phyloP scores from a whole-genome alignment of 768 basidiomycete species.

The Lentinula boryana region DNA sequence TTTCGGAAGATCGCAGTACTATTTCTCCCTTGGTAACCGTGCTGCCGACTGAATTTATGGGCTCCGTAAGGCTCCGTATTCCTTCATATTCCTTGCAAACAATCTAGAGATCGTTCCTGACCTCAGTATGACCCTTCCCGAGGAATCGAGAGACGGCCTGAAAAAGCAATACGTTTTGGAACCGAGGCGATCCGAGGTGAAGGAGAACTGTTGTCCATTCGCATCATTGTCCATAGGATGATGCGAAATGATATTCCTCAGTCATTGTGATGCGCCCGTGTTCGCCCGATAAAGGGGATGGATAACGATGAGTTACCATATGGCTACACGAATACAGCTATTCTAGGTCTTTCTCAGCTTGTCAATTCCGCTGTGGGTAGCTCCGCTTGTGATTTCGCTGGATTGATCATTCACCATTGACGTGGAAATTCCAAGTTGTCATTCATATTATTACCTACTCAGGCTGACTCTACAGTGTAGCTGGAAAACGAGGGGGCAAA shows the following conservation, averaged over 20 bases:
- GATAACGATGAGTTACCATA: not conserved
- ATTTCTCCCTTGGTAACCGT: not conserved
- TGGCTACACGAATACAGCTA: not conserved
- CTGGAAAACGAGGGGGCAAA: not conserved
- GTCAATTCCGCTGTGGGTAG: not conserved
- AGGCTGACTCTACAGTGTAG: not conserved
- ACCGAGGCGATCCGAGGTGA: not conserved
- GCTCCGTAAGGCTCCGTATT: not conserved
- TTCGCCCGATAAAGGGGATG: not conserved
- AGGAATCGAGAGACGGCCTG: not conserved
- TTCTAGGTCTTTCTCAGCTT: not conserved
- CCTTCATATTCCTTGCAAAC: not conserved
- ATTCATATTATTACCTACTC: not conserved
- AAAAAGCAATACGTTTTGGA: not conserved
- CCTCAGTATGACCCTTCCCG: not conserved
- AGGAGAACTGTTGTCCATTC: not conserved
- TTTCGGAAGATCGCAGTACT: not conserved
- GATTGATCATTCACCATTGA: not conserved
- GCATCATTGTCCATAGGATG: not conserved
- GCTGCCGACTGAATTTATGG: not conserved
- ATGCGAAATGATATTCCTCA: not conserved
- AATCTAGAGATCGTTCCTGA: not conserved
- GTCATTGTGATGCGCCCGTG: not conserved
- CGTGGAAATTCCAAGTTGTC: not conserved
- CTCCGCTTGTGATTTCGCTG: not conserved